phyloP scores from a whole-genome alignment of 768 basidiomycete genomes.

The Russula dissimulans region DNA sequence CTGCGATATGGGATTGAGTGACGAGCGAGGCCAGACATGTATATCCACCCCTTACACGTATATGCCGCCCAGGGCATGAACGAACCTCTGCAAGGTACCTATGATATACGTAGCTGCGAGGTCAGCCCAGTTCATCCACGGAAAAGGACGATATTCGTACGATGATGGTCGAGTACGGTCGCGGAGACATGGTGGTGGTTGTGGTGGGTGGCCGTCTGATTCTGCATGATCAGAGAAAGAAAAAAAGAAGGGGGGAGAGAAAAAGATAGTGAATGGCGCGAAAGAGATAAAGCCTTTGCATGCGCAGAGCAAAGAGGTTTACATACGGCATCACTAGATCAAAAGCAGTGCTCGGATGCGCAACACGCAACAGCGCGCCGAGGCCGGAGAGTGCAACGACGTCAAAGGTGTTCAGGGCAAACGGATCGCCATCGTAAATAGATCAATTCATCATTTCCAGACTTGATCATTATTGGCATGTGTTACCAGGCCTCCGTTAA shows the following conservation, averaged over 20 bases:
- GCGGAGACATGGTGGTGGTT: not conserved
- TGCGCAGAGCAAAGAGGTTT: not conserved
- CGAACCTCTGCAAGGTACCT: not conserved
- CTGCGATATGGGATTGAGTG: not conserved
- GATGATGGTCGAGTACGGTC: not conserved
- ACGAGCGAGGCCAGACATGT: not conserved
- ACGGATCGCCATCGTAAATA: not conserved
- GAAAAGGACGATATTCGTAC: not conserved
- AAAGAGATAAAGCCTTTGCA: not conserved
- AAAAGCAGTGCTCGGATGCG: not conserved
- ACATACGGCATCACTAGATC: not conserved
- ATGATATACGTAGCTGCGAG: not conserved
- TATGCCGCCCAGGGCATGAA: not conserved
- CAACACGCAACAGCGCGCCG: too few relatives aligned
- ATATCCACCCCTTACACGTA: not conserved
- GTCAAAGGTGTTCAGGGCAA: not conserved
- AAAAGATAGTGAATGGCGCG: not conserved
- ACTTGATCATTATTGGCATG: not conserved
- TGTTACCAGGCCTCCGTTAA: not conserved
- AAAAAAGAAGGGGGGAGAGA: not conserved
- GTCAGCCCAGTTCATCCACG: not conserved
- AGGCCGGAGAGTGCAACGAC: too few relatives aligned
- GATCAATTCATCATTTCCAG: not conserved
- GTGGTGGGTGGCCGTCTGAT: not conserved
- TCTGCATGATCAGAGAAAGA: not conserved